Conservation (phyloP, 78 protist species). For the Guillardia theta region DNA sequence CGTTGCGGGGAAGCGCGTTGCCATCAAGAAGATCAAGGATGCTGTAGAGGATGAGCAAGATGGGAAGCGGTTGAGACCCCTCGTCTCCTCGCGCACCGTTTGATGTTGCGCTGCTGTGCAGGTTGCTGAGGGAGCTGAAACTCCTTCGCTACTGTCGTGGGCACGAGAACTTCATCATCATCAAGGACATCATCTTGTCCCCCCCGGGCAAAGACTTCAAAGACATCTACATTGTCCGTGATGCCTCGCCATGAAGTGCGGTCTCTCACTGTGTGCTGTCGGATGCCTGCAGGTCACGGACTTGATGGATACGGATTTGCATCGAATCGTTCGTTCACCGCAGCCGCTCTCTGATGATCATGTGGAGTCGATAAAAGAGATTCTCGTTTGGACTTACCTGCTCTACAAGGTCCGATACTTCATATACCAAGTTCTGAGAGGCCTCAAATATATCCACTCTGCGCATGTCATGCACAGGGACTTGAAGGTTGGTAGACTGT, state of each 20-base stretch:
- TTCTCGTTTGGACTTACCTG: too few relatives aligned
- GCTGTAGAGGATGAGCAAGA: slow-evolving; percentile 88
- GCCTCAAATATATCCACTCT: slow-evolving; percentile 90
- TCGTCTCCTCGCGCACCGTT: not conserved
- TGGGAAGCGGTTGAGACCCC: slow-evolving; percentile 74
- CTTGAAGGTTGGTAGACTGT: too few relatives aligned
- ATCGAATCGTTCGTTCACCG: slow-evolving; percentile 64
- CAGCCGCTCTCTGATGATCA: not conserved
- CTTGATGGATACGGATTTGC: slow-evolving; percentile 95
- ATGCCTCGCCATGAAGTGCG: not conserved
- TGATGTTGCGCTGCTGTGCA: not conserved
- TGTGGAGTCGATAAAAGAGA: too few relatives aligned
- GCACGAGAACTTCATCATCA: slow-evolving; percentile 67
- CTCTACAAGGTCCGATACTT: slow-evolving; percentile 95
- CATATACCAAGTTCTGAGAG: slow-evolving; percentile 61
- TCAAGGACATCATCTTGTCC: not conserved
- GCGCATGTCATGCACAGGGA: slow-evolving; percentile 73
- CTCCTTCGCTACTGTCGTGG: slow-evolving; percentile 64
- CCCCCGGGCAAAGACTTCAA: slow-evolving; percentile 27
- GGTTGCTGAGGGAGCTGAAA: slow-evolving; percentile 91
- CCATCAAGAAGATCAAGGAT: slow-evolving; percentile 91
- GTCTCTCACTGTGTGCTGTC: not conserved
- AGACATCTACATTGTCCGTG: slow-evolving; percentile 42
- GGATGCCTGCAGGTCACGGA: slow-evolving; percentile 80
- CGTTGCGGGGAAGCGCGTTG: slow-evolving; percentile 63